Evolutionary conservation across 2,329 filamentous ascomycete genomes (phyloP), one percentile per base, ranked within the genome.

Genomic region (Fusarium ramigenum): DNA sequence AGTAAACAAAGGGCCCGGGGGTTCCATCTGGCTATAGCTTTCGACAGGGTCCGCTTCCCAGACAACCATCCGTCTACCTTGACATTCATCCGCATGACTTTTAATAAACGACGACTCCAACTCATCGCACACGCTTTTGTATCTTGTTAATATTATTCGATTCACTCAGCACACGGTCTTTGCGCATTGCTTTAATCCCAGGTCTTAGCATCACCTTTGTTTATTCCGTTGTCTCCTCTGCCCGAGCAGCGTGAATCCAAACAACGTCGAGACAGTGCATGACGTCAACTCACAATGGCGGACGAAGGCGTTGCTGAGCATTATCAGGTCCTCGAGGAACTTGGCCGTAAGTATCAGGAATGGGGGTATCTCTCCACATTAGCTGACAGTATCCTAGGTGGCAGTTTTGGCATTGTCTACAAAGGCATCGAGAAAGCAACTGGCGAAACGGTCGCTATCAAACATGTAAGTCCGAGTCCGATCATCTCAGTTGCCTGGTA

Each of bases 321-420:
- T 81, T 99, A 97, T 83, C 93, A 97, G 84, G 93, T 98, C 82
- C 89, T 98, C 79, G 96, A 98, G 87, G 96, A 98, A 86, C 88
- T 98, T 79, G 96, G 96, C 79, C 95, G 95, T 97, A 86, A 86
- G 93, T 90, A 46, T 69, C 18, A 36, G 14, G 12, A 39, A 36
- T n/a, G 14, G 21, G 8, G n/a, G 16, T 18, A 14, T 54, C 53
- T 39, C 32, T 32, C 9, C 36, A 34, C 37, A 19, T 30, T 42
- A n/a, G n/a, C 73, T 78, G 28, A 69, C 47, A 53, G n/a, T 23
- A 40, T n/a, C 18, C n/a, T 78, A 97, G 94, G 94, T 83, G 96
- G 96, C 66, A 98, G 95, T 82, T 99, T 99, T 82, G 96, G 96
- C 63, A 91, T 96, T 49, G 96, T 99, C 37, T 99, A 97, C 88